Percentiles rank a stretch among this genome's conserved stretches.
Conservation (phyloP, 352 stramenopile species). For the Globisporangium okanoganense region DNA sequence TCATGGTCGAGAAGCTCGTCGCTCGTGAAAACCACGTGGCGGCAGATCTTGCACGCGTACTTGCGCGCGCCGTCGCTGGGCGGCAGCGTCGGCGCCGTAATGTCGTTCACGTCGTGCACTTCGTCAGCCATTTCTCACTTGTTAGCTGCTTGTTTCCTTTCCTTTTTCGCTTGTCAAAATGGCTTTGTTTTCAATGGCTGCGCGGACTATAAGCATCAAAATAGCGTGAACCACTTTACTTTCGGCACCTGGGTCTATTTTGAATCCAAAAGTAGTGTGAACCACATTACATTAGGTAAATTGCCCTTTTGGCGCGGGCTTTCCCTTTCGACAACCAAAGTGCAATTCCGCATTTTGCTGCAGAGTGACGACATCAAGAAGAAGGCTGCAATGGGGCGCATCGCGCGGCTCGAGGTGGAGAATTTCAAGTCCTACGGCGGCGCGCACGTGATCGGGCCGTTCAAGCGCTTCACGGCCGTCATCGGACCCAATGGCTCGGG, state of each 20-base stretch:
- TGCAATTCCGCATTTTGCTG: background rate
- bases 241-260: background rate
- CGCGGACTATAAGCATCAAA: background rate
- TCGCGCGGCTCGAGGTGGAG: conserved; percentile 95
- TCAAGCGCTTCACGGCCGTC: conserved; percentile 97
- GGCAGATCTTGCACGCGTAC: conserved; percentile 75
- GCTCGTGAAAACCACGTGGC: conserved; percentile 59
- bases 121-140: background rate
- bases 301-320: background rate
- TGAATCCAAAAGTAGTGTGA: background rate
- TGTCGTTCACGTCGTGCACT: conserved; percentile 12
- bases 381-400: conserved; percentile 64
- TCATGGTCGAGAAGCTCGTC: conserved; percentile 50
- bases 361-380: background rate
- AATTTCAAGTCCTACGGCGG: conserved; percentile 99
- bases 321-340: background rate
- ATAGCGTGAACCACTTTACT: background rate
- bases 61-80: conserved; percentile 15
- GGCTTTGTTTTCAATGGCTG: background rate
- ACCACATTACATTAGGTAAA: background rate
- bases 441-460: conserved; percentile 92
- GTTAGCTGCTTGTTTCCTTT: background rate
- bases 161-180: background rate
- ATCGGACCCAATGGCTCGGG: conserved; percentile 97
- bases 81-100: background rate